A percentile compares a stretch with the other conserved stretches of the same genome.
Evolutionary conservation across 2,329 filamentous ascomycete genomes (phyloP).

Genomic region (Aspergillus bombycis): DNA sequence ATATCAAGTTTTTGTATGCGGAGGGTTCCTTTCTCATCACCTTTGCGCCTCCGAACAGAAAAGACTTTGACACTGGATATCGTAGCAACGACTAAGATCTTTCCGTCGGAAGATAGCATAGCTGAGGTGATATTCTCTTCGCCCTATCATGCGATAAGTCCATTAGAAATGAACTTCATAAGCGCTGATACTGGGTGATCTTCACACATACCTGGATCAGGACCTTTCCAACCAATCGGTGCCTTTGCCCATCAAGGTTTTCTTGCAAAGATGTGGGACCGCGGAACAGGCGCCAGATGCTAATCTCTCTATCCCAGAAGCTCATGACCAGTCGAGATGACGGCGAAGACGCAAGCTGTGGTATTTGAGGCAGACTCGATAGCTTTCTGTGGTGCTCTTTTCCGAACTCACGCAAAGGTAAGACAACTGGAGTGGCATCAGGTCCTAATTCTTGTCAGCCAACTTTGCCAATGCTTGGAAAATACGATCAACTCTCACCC

Average conservation of each 20-base stretch:
- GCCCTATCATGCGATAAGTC: constrained; percentile 48
- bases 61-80: constrained; percentile 76
- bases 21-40: constrained; percentile 61
- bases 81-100: constrained; percentile 76
- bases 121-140: constrained; percentile 83
- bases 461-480: background rate
- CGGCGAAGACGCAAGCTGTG: constrained; percentile 72
- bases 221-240: constrained; percentile 67
- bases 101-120: constrained; percentile 71
- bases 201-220: constrained; percentile 49
- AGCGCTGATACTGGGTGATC: constrained; percentile 44
- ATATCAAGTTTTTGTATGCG: constrained; percentile 72
- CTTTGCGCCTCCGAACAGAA: constrained; percentile 60
- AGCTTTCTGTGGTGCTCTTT: constrained; percentile 81
- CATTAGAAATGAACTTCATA: constrained; percentile 13
- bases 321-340: constrained; percentile 76
- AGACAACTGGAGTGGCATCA: constrained; percentile 79
- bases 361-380: constrained; percentile 78
- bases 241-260: constrained; percentile 40
- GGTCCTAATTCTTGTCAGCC: constrained; percentile 60
- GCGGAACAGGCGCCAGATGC: constrained; percentile 71
- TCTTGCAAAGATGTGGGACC: constrained; percentile 52
- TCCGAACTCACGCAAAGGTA: constrained; percentile 76
- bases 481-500: constrained; percentile 59
- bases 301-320: constrained; percentile 89